These are phyloP conservation scores for Hymenoscyphus fraxineus DNA, from an alignment of 2,329 filamentous ascomycete genomes.

Conservation along the genomic window DNA sequence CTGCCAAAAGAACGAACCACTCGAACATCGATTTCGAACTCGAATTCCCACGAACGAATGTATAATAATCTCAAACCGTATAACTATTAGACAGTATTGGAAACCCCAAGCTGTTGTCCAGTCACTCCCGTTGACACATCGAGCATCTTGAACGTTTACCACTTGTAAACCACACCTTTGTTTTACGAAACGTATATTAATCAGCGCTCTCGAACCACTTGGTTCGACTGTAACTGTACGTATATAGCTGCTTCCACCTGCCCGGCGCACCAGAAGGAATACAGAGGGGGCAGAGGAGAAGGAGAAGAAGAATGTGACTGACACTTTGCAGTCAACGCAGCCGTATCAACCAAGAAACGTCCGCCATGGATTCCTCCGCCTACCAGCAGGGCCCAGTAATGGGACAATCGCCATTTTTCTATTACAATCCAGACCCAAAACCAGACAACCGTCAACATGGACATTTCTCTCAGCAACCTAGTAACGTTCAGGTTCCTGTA, in stretches of 20 bases:
- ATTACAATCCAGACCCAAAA: constrained; percentile 76
- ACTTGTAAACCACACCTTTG: constrained; percentile 15
- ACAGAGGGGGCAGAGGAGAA: background rate
- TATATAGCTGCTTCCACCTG: constrained; percentile 5
- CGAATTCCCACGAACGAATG: constrained; percentile 27
- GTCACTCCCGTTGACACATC: constrained; percentile 35
- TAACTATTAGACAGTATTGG: constrained; percentile 36
- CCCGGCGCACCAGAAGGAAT: background rate
- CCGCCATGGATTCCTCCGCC: constrained; percentile 34
- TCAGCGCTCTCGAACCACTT: constrained; percentile 15
- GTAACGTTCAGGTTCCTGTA: constrained; percentile 45
- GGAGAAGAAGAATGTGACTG: constrained; percentile 23
- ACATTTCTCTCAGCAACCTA: constrained; percentile 64
- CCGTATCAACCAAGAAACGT: constrained; percentile 13
- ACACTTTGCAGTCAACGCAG: constrained; percentile 22
- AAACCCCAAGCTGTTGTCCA: constrained; percentile 34
- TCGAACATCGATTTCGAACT: constrained; percentile 17
- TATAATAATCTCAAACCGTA: constrained; percentile 33
- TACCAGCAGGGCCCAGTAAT: constrained; percentile 48
- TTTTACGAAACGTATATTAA: constrained; percentile 25
- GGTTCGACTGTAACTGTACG: constrained; percentile 20
- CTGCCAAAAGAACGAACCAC: constrained; percentile 17
- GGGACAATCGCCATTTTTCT: constrained; percentile 77
- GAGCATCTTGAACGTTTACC: constrained; percentile 18
- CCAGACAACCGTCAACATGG: constrained; percentile 70